A percentile compares a stretch with the other conserved stretches of the same genome.
phyloP scores from a whole-genome alignment of 2,329 filamentous ascomycete genomes.

The Aspergillus costaricaensis region DNA sequence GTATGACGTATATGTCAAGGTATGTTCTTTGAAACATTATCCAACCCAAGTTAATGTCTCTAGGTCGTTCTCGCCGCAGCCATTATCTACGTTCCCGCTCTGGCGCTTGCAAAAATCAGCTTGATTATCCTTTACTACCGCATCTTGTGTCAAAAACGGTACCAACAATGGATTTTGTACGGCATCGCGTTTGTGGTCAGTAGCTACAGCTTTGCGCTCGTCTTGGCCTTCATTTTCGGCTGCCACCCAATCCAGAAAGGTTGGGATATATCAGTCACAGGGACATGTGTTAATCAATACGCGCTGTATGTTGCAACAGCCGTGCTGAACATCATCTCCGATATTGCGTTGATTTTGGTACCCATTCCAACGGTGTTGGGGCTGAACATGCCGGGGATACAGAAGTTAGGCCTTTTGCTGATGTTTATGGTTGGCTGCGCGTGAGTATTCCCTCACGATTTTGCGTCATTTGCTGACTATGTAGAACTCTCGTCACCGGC shows the following conservation, averaged over 20 bases:
- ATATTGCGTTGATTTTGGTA: constrained; percentile 22
- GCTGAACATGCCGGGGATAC: constrained; percentile 24
- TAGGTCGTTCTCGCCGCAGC: neutral
- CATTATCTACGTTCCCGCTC: neutral
- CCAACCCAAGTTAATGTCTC: neutral
- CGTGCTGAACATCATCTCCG: constrained; percentile 24
- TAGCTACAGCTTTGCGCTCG: neutral
- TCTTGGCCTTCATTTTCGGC: neutral
- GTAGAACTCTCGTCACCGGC: constrained; percentile 23
- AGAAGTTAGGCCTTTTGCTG: constrained; percentile 23
- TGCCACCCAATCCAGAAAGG: neutral
- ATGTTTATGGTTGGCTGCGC: constrained; percentile 29
- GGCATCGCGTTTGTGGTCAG: neutral
- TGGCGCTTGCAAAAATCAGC: neutral
- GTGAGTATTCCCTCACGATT: constrained; percentile 15
- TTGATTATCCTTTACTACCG: neutral
- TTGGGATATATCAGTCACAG: neutral
- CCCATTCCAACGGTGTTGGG: constrained; percentile 22
- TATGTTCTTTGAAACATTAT: neutral
- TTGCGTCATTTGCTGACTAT: neutral
- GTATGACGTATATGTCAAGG: neutral
- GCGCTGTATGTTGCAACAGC: constrained; percentile 21
- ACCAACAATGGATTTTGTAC: neutral
- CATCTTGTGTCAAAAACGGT: neutral
- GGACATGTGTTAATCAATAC: neutral